Percentiles rank a stretch among this genome's conserved stretches.
Conservation (phyloP, 148 eudicot species). For the Agrostemma githago region DNA sequence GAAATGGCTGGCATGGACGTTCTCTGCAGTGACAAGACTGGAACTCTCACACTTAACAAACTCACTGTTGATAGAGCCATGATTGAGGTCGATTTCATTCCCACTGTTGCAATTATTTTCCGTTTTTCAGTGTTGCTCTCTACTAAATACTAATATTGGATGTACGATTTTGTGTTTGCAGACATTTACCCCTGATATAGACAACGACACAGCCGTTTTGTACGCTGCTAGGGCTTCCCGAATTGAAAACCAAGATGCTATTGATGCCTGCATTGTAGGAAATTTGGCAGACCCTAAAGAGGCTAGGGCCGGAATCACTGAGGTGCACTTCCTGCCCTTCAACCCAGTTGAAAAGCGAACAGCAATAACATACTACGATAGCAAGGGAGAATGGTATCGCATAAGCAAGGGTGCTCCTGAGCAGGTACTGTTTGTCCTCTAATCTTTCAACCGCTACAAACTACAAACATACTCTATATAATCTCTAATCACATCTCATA, state of each 20-base stretch:
- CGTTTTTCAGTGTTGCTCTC: too few relatives aligned
- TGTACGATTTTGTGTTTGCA: slow-evolving; percentile 19
- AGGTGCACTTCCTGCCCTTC: slow-evolving; percentile 82
- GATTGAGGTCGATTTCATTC: slow-evolving; percentile 42
- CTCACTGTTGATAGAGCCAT: slow-evolving; percentile 64
- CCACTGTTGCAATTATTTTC: too few relatives aligned
- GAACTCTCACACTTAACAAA: slow-evolving; percentile 80
- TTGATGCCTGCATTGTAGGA: slow-evolving; percentile 82
- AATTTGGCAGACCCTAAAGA: slow-evolving; percentile 88
- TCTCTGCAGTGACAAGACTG: slow-evolving; percentile 88
- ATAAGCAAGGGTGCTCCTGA: slow-evolving; percentile 93
- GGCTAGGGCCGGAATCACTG: slow-evolving; percentile 80
- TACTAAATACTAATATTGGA: not conserved
- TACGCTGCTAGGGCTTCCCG: slow-evolving; percentile 85
- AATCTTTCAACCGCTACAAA: not conserved
- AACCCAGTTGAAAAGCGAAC: slow-evolving; percentile 89
- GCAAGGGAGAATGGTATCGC: slow-evolving; percentile 62
- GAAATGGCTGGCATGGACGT: slow-evolving; percentile 97
- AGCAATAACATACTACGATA: slow-evolving; percentile 64
- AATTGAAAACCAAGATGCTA: slow-evolving; percentile 87
- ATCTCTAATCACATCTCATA: not conserved
- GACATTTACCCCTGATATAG: slow-evolving; percentile 44
- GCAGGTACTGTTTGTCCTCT: slow-evolving; percentile 28
- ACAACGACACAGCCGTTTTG: slow-evolving; percentile 47
- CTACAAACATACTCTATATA: slow-evolving; percentile 6